Evolutionary conservation across 1,139 yeast genomes (phyloP).

Genomic region (Saccharomyces pastorianus): DNA sequence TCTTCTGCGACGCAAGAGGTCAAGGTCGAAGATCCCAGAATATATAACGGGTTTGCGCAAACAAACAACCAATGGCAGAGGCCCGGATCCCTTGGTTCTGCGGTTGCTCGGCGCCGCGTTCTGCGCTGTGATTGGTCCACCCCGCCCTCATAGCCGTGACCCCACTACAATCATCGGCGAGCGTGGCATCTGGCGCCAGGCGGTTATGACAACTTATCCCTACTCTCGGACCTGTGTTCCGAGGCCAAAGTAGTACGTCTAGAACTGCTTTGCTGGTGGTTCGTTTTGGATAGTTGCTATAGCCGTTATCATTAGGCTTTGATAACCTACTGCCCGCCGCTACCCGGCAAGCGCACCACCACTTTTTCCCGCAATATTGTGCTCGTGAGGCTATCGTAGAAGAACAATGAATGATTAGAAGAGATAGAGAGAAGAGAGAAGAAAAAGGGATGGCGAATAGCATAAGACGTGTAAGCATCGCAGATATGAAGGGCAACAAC

Average conservation of each 20-base stretch:
- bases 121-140: constrained; percentile 1
- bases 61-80: neutral
- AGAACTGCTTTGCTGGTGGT: no score
- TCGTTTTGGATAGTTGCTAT: neutral
- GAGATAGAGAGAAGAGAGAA: neutral
- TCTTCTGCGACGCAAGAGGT: neutral
- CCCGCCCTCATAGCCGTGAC: neutral
- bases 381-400: neutral
- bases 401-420: neutral
- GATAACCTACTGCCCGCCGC: no score
- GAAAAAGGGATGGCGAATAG: no score
- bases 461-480: neutral
- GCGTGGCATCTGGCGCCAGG: neutral
- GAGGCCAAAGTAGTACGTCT: no score
- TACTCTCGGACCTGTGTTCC: neutral
- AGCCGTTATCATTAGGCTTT: no score
- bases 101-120: constrained; percentile 1
- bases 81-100: constrained; percentile 1
- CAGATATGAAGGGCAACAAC: neutral
- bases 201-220: neutral
- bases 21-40: neutral
- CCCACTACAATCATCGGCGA: neutral
- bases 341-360: no score
- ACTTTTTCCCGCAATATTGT: neutral
- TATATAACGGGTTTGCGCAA: neutral